A percentile compares a stretch with the other conserved stretches of the same genome.
These are phyloP conservation scores for Pythium inflatum DNA, from an alignment of 352 stramenopile genomes.

Conservation along the genomic window DNA sequence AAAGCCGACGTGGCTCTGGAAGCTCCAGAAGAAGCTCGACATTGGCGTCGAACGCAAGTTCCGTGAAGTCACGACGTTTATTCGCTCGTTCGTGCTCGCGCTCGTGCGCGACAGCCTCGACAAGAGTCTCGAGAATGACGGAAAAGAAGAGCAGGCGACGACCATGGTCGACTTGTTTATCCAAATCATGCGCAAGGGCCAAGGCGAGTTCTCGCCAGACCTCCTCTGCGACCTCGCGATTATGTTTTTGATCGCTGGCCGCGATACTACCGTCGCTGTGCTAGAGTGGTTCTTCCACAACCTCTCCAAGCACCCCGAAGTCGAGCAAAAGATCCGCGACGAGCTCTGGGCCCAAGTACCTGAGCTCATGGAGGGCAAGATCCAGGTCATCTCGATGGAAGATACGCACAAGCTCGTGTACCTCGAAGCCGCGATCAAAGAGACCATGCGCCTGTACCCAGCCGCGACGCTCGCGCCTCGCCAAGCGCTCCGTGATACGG, in stretches of 20 bases:
- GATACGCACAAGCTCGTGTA: slow-evolving; percentile 61
- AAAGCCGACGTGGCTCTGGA: slow-evolving; percentile 40
- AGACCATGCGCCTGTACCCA: background rate
- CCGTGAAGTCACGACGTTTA: slow-evolving; percentile 30
- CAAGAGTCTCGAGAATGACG: slow-evolving; percentile 29
- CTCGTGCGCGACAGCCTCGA: slow-evolving; percentile 41
- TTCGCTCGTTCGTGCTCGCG: slow-evolving; percentile 48
- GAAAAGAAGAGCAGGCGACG: slow-evolving; percentile 27
- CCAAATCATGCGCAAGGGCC: slow-evolving; percentile 18
- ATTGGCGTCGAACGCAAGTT: slow-evolving; percentile 48
- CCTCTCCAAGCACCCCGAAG: slow-evolving; percentile 62
- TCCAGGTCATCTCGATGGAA: slow-evolving; percentile 41
- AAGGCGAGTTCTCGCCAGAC: slow-evolving; percentile 40
- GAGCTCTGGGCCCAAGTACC: slow-evolving; percentile 42
- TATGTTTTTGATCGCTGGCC: slow-evolving; percentile 68
- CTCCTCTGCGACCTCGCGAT: slow-evolving; percentile 75
- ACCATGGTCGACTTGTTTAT: slow-evolving; percentile 31
- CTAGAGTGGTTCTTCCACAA: slow-evolving; percentile 77
- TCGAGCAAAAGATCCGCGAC: slow-evolving; percentile 46
- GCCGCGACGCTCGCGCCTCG: too few relatives aligned
- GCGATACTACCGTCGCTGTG: slow-evolving; percentile 76
- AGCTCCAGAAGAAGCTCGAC: slow-evolving; percentile 53
- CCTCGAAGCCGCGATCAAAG: slow-evolving; percentile 34
- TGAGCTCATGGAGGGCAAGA: slow-evolving; percentile 32
- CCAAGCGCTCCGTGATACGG: background rate